A percentile compares a stretch with the other conserved stretches of the same genome.
Evolutionary conservation across 108 stramenopile species (phyloP).

Genomic region (Aurantiochytrium sp.): DNA sequence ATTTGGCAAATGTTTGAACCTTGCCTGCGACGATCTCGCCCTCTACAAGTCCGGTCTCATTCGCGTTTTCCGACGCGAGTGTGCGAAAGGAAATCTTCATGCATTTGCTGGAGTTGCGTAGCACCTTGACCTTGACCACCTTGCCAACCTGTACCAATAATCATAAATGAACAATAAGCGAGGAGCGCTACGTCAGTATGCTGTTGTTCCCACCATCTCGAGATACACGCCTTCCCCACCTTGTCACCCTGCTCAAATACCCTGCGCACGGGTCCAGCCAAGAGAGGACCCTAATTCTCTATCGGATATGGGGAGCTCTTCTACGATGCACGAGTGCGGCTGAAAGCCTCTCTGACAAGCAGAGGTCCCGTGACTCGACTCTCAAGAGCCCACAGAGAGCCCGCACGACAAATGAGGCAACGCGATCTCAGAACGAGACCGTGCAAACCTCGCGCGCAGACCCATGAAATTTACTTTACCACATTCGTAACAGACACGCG

Average conservation of each 20-base stretch:
- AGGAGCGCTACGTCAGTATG: neutral
- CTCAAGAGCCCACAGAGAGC: neutral
- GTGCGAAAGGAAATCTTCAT: neutral
- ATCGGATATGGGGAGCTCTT: neutral
- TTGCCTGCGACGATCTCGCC: neutral
- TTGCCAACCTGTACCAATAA: neutral
- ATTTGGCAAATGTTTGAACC: neutral
- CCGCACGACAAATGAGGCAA: neutral
- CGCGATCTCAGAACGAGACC: neutral
- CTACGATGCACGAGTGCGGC: neutral
- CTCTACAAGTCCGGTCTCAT: neutral
- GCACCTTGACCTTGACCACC: neutral
- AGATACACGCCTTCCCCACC: too few relatives aligned
- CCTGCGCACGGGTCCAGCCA: neutral
- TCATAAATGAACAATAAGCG: neutral
- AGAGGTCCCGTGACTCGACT: neutral
- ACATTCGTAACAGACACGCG: slow-evolving; percentile 11
- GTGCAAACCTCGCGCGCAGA: neutral
- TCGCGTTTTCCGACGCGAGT: neutral
- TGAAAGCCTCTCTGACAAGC: neutral
- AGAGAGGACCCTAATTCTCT: neutral
- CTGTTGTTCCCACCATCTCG: too few relatives aligned
- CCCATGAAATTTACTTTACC: neutral
- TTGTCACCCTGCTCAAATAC: too few relatives aligned
- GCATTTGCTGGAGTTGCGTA: neutral